Evolutionary conservation across 495 filamentous ascomycete genomes (phyloP).

Genomic region (Xylaria acuta): DNA sequence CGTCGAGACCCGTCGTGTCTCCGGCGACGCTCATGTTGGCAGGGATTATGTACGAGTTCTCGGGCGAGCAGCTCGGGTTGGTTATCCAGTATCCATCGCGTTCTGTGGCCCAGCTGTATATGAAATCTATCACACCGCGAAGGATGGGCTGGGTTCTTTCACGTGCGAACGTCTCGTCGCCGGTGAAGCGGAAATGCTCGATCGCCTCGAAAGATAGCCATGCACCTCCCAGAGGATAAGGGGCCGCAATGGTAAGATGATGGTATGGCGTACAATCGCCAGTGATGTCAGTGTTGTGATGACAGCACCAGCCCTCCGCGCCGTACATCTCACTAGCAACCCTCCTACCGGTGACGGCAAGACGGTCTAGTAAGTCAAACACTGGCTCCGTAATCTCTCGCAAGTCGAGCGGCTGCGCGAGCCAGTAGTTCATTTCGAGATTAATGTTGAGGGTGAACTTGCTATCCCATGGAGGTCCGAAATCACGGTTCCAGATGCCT

Average conservation of each 20-base stretch:
- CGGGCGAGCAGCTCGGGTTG: neutral
- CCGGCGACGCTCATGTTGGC: neutral
- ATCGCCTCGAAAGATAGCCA: constrained; percentile 57
- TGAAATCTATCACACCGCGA: neutral
- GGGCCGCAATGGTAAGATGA: constrained; percentile 50
- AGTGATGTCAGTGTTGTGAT: constrained; percentile 59
- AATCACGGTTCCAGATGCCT: constrained; percentile 62
- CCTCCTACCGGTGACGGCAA: constrained; percentile 36
- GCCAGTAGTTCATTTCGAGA: constrained; percentile 68
- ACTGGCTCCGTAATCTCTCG: constrained; percentile 35
- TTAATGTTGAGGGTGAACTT: constrained; percentile 68
- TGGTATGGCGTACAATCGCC: constrained; percentile 56
- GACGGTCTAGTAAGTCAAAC: neutral
- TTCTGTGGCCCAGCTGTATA: constrained; percentile 5
- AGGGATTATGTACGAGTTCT: constrained; percentile 7
- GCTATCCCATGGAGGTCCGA: constrained; percentile 57
- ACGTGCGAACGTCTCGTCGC: constrained; percentile 43
- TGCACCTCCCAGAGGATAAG: constrained; percentile 56
- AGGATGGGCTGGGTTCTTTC: constrained; percentile 38
- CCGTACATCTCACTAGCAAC: constrained; percentile 59
- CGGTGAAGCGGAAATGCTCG: constrained; percentile 53
- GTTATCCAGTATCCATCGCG: constrained; percentile 1
- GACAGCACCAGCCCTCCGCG: constrained; percentile 54
- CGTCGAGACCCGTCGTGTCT: neutral
- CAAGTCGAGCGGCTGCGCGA: constrained; percentile 52